phyloP scores from a whole-genome alignment of 495 filamentous ascomycete genomes.

The Talaromyces liani region DNA sequence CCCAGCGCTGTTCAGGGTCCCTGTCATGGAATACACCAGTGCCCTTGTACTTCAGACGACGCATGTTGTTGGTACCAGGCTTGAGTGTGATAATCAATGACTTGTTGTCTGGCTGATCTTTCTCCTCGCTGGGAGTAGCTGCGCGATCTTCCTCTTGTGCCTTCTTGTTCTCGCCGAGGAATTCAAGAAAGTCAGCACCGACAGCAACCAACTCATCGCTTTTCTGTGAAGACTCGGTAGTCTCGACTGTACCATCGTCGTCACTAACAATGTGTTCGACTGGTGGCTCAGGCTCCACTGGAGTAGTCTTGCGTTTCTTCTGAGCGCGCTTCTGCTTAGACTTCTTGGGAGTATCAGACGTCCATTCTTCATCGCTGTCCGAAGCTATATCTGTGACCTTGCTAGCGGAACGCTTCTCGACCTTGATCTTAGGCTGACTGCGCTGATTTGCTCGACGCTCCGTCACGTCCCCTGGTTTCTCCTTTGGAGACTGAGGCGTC shows the following conservation, averaged over 20 bases:
- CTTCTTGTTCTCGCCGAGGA: background rate
- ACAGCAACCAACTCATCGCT: background rate
- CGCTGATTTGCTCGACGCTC: background rate
- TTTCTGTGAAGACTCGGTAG: background rate
- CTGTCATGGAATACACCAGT: slow-evolving; percentile 5
- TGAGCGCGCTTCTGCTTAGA: background rate
- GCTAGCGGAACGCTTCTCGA: background rate
- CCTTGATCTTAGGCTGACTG: slow-evolving; percentile 6
- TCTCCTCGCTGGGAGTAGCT: background rate
- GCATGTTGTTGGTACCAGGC: background rate
- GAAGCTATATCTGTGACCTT: background rate
- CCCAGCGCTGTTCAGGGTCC: slow-evolving; percentile 6
- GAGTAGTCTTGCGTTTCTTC: slow-evolving; percentile 1
- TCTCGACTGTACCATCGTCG: slow-evolving; percentile 2
- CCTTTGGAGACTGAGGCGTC: background rate
- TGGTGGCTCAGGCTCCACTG: background rate
- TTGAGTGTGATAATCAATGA: slow-evolving; percentile 5
- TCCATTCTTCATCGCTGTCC: slow-evolving; percentile 4
- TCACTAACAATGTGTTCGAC: background rate
- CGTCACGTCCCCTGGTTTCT: background rate
- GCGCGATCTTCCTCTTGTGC: background rate
- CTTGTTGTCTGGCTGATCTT: background rate
- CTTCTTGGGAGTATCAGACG: slow-evolving; percentile 2
- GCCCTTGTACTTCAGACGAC: slow-evolving; percentile 4
- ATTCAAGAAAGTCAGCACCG: background rate